Conservation (phyloP, 495 filamentous ascomycete genomes). For the Pyrenula aspistea region DNA sequence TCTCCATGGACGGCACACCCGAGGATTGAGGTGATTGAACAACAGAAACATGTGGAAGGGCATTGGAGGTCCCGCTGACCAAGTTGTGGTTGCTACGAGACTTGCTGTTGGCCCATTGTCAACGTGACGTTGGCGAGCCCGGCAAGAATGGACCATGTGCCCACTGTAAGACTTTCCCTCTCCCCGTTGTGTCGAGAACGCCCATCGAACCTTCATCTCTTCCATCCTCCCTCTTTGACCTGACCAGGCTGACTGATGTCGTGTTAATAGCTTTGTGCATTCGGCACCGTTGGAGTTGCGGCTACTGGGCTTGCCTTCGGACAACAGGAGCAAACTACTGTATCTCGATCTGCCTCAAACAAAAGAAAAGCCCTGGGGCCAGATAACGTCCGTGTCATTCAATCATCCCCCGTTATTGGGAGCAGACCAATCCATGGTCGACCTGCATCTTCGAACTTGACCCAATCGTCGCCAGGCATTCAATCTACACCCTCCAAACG, state of each 20-base stretch:
- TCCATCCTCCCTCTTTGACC: no score
- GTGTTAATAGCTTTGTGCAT: slow-evolving; percentile 49
- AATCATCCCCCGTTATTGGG: slow-evolving; percentile 15
- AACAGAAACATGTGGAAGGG: slow-evolving; percentile 5
- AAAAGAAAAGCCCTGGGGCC: slow-evolving; percentile 31
- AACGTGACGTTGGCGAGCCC: slow-evolving; percentile 15
- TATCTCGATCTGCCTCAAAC: slow-evolving; percentile 18
- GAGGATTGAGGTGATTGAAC: not conserved
- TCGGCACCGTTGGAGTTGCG: slow-evolving; percentile 57
- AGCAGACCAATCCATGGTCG: slow-evolving; percentile 14
- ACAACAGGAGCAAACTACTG: slow-evolving; percentile 30
- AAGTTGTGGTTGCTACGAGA: not conserved
- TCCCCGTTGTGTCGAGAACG: no score
- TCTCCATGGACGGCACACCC: not conserved
- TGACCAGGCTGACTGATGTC: not conserved
- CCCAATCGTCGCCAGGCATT: slow-evolving; percentile 4
- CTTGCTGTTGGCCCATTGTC: not conserved
- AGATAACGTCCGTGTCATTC: slow-evolving; percentile 22
- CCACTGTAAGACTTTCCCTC: slow-evolving; percentile 24
- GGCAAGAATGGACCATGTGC: slow-evolving; percentile 34
- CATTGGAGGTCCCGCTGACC: not conserved
- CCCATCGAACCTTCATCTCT: no score
- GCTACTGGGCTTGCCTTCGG: slow-evolving; percentile 53
- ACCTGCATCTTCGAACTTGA: slow-evolving; percentile 14
- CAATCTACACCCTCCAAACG: slow-evolving; percentile 6